Evolutionary conservation across 495 filamentous ascomycete genomes (phyloP).

Genomic region (Penicillium nucicola): DNA sequence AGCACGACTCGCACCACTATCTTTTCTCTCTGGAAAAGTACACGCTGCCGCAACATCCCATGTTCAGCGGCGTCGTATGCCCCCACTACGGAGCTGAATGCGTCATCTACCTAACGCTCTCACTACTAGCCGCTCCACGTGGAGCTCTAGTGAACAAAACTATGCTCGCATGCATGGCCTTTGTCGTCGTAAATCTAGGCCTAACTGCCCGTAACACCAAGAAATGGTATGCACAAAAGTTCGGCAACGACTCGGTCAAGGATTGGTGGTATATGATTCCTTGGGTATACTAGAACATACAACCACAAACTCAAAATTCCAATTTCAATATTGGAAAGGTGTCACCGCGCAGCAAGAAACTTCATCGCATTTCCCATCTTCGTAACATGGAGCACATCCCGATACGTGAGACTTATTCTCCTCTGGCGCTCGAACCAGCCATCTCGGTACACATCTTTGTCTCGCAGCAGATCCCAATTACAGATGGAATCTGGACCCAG

Average conservation of each 20-base stretch:
- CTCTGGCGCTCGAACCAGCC: conserved; percentile 62
- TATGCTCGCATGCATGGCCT: conserved; percentile 61
- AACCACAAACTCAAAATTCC: background rate
- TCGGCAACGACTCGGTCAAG: conserved; percentile 65
- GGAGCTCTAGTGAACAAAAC: conserved; percentile 68
- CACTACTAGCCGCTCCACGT: conserved; percentile 67
- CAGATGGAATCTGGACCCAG: conserved; percentile 61
- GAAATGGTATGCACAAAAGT: conserved; percentile 77
- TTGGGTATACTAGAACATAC: conserved; percentile 56
- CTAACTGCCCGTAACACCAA: conserved; percentile 75
- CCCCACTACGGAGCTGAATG: conserved; percentile 95
- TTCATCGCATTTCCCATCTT: conserved; percentile 67
- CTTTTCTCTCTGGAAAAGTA: conserved; percentile 82
- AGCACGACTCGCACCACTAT: conserved; percentile 78
- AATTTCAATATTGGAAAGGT: background rate
- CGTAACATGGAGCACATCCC: conserved; percentile 86
- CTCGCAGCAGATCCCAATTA: conserved; percentile 79
- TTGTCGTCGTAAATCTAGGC: conserved; percentile 77
- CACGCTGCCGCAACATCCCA: conserved; percentile 67
- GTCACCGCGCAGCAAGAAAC: conserved; percentile 47
- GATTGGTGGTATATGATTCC: conserved; percentile 83
- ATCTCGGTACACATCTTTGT: conserved; percentile 49
- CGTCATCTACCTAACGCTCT: conserved; percentile 74
- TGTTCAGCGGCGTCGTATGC: conserved; percentile 69
- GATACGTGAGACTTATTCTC: conserved; percentile 84